Conservation (phyloP, 176 grass and related monocot species). For the Saccharum spontaneum region DNA sequence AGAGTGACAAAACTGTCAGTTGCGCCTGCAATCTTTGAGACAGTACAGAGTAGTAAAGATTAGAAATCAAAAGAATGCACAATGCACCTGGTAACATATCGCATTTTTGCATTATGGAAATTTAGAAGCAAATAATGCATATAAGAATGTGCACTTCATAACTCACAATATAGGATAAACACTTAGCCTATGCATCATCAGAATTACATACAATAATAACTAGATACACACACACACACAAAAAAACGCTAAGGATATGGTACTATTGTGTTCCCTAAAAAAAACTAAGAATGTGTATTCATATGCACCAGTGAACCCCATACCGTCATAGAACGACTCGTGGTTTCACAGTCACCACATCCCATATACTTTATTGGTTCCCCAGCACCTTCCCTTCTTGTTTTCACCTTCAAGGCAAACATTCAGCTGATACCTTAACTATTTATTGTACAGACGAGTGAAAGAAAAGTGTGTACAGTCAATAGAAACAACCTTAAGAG, state of each 20-base stretch:
- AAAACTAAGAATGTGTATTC: conserved; percentile 32
- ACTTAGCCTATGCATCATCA: neutral
- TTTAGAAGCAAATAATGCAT: conserved; percentile 28
- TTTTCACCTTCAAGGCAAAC: conserved; percentile 57
- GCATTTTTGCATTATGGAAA: conserved; percentile 21
- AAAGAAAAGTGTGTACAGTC: conserved; percentile 17
- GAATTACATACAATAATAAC: conserved; percentile 23
- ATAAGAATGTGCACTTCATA: neutral
- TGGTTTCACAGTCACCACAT: conserved; percentile 87
- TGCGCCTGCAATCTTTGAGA: conserved; percentile 75
- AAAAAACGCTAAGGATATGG: conserved; percentile 22
- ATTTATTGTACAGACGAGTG: conserved; percentile 9
- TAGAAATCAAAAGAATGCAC: conserved; percentile 10
- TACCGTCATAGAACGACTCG: conserved; percentile 86
- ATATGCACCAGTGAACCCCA: conserved; percentile 20
- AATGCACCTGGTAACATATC: neutral
- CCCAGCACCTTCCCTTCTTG: conserved; percentile 79
- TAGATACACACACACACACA: neutral
- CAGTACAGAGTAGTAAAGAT: conserved; percentile 23
- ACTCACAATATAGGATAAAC: conserved; percentile 14
- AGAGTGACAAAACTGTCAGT: conserved; percentile 70
- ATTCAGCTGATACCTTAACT: conserved; percentile 29
- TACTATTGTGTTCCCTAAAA: neutral
- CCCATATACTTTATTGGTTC: conserved; percentile 96
- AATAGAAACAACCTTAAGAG: conserved; percentile 72